These are phyloP conservation scores for Podosphaera fusca DNA, from an alignment of 2,329 filamentous ascomycete genomes.

Conservation along the genomic window DNA sequence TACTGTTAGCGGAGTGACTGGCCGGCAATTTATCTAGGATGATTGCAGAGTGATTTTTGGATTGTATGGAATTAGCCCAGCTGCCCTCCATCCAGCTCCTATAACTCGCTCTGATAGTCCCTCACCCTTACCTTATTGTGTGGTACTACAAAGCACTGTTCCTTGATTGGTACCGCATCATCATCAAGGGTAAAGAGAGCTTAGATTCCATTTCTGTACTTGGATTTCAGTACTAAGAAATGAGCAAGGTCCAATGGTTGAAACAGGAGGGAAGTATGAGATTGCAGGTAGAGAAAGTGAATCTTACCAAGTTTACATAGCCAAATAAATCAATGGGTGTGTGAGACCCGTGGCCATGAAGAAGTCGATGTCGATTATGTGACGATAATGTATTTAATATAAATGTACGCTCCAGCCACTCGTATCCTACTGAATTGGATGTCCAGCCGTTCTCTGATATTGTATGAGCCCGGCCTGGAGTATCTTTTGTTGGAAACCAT, in stretches of 20 bases:
- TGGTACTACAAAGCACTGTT: neutral
- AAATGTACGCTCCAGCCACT: neutral
- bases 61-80: neutral
- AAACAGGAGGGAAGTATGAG: neutral
- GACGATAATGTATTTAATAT: neutral
- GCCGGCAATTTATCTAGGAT: neutral
- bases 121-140: neutral
- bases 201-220: neutral
- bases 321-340: neutral
- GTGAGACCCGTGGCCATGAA: neutral
- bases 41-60: neutral
- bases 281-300: neutral
- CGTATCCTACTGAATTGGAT: neutral
- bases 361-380: neutral
- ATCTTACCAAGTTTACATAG: neutral
- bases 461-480: neutral
- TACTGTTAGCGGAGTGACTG: neutral
- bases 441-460: neutral
- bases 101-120: neutral
- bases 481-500: neutral
- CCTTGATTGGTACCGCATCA: neutral
- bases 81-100: neutral
- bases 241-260: neutral
- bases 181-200: neutral
- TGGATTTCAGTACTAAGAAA: neutral